Percentiles rank a stretch among this genome's conserved stretches.
phyloP scores from a whole-genome alignment of 208 protist species.

The Leishmania major region DNA sequence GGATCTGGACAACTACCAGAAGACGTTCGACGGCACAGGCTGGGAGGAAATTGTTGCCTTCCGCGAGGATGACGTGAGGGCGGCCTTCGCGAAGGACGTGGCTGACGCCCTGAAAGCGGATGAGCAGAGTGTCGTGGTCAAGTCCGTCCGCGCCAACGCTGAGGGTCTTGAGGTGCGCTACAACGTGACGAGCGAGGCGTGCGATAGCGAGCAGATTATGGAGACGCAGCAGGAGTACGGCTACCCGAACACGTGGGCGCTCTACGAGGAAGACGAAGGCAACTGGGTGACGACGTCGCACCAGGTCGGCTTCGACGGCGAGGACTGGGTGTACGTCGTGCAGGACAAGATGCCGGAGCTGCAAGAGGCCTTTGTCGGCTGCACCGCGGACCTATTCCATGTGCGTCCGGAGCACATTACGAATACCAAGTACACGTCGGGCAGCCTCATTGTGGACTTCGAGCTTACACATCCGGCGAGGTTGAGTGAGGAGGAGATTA shows the following conservation, averaged over 20 bases:
- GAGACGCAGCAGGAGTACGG: constrained; percentile 31
- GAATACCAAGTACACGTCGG: constrained; percentile 24
- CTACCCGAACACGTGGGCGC: constrained; percentile 47
- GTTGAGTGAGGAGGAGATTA: constrained; percentile 36
- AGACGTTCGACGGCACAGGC: constrained; percentile 29
- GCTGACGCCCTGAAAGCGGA: constrained; percentile 30
- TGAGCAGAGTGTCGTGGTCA: constrained; percentile 28
- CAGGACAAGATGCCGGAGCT: constrained; percentile 38
- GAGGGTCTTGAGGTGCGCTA: constrained; percentile 41
- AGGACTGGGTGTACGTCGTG: constrained; percentile 68
- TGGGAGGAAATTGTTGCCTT: constrained; percentile 29
- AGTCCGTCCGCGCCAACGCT: constrained; percentile 21
- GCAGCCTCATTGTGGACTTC: constrained; percentile 53
- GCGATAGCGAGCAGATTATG: constrained; percentile 19
- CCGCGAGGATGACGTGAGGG: constrained; percentile 25
- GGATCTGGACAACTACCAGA: constrained; percentile 30
- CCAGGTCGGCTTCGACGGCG: constrained; percentile 74
- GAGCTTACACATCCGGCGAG: constrained; percentile 42
- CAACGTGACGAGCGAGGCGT: constrained; percentile 31
- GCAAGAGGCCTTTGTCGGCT: constrained; percentile 30
- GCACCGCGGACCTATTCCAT: constrained; percentile 37
- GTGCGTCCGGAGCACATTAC: constrained; percentile 42
- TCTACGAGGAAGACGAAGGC: constrained; percentile 45
- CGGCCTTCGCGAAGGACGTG: constrained; percentile 45
- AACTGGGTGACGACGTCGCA: constrained; percentile 47